phyloP scores from a whole-genome alignment of 2,329 filamentous ascomycete genomes.

The Calycina herbarum region DNA sequence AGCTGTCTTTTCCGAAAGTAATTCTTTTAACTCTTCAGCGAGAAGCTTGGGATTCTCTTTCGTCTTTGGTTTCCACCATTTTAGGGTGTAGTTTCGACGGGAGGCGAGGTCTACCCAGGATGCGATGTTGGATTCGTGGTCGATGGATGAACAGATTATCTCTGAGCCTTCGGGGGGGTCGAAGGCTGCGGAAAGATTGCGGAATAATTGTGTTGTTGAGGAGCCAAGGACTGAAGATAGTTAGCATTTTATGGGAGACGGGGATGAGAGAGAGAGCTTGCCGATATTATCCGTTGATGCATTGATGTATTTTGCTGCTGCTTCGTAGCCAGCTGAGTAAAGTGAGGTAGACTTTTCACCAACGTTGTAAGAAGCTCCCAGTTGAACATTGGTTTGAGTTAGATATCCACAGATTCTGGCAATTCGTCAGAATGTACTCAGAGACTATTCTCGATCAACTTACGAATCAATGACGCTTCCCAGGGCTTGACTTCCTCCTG shows the following conservation, averaged over 20 bases:
- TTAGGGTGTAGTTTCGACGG: slow-evolving; percentile 59
- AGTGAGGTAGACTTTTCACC: slow-evolving; percentile 58
- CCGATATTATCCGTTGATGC: slow-evolving; percentile 65
- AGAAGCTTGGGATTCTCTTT: slow-evolving; percentile 59
- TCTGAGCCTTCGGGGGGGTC: slow-evolving; percentile 59
- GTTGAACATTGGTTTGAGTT: slow-evolving; percentile 68
- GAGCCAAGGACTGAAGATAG: slow-evolving; percentile 60
- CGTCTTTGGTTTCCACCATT: slow-evolving; percentile 64
- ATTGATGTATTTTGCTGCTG: slow-evolving; percentile 71
- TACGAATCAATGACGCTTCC: slow-evolving; percentile 66
- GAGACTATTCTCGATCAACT: slow-evolving; percentile 31
- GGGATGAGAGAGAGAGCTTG: slow-evolving; percentile 30
- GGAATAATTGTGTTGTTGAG: slow-evolving; percentile 74
- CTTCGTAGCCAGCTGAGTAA: slow-evolving; percentile 60
- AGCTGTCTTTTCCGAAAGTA: slow-evolving; percentile 65
- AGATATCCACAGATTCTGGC: slow-evolving; percentile 65
- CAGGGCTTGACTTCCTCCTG: slow-evolving; percentile 71
- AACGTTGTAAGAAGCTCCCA: slow-evolving; percentile 68
- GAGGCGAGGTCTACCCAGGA: slow-evolving; percentile 70
- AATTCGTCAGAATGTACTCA: slow-evolving; percentile 11
- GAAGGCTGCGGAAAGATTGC: slow-evolving; percentile 64
- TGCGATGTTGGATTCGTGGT: slow-evolving; percentile 77
- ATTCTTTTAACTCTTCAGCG: slow-evolving; percentile 52
- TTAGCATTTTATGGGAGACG: not conserved
- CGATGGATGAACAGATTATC: slow-evolving; percentile 68